Evolutionary conservation across 768 basidiomycete genomes (phyloP).

Genomic region (Naganishia friedmannii): DNA sequence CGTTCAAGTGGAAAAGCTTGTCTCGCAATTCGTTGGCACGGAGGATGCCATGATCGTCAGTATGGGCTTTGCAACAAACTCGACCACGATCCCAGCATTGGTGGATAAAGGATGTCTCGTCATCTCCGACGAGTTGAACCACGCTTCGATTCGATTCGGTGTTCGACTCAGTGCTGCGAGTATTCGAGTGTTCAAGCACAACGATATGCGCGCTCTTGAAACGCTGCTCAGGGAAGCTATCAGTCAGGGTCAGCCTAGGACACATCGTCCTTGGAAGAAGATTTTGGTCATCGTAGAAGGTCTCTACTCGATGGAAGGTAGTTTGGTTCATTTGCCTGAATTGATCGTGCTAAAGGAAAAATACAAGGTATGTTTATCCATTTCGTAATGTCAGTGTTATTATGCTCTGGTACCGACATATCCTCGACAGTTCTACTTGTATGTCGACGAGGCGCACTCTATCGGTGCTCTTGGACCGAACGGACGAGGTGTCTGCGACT

Average conservation of each 20-base stretch:
- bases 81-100: slow-evolving; percentile 82
- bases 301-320: slow-evolving; percentile 98
- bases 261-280: slow-evolving; percentile 99
- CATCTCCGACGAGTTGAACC: slow-evolving; percentile 95
- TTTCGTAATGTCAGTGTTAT: not conserved
- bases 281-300: slow-evolving; percentile 93
- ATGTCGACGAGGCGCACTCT: slow-evolving; percentile 95
- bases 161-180: slow-evolving; percentile 81
- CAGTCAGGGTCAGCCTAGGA: slow-evolving; percentile 95
- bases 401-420: not conserved
- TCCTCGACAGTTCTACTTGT: slow-evolving; percentile 77
- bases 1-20: slow-evolving; percentile 72
- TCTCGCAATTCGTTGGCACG: slow-evolving; percentile 82
- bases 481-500: slow-evolving; percentile 92
- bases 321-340: slow-evolving; percentile 74
- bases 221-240: slow-evolving; percentile 78
- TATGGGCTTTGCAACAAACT: slow-evolving; percentile 61
- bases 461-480: slow-evolving; percentile 91
- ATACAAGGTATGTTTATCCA: slow-evolving; percentile 73
- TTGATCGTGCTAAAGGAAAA: slow-evolving; percentile 83
- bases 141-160: slow-evolving; percentile 90
- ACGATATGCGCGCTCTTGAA: slow-evolving; percentile 83
- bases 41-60: slow-evolving; percentile 87
- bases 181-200: slow-evolving; percentile 94
- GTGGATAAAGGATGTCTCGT: slow-evolving; percentile 87